Evolutionary conservation across 768 basidiomycete genomes (phyloP).

Genomic region (Russula emetica): DNA sequence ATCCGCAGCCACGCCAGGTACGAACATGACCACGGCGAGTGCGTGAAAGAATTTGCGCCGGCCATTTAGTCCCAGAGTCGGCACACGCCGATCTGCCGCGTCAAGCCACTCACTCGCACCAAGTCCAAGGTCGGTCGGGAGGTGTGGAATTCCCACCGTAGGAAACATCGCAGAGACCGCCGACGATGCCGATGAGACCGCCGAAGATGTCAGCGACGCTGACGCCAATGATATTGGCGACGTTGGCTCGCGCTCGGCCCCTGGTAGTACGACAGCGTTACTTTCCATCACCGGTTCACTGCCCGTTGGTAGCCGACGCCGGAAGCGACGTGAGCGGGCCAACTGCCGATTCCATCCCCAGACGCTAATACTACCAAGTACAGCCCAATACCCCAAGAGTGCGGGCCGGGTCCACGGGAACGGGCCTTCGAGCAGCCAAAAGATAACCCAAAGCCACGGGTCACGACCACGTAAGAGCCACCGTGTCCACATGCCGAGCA

Average conservation of each 20-base stretch:
- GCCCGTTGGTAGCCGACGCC: constrained; percentile 39
- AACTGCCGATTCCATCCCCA: constrained; percentile 94
- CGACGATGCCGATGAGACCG: constrained; percentile 18
- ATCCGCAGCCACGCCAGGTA: constrained; percentile 89
- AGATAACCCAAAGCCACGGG: constrained; percentile 83
- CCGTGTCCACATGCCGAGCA: constrained; percentile 89
- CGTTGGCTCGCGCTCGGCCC: constrained; percentile 23
- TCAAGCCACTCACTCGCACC: constrained; percentile 64
- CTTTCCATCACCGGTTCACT: constrained; percentile 4
- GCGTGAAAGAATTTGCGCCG: constrained; percentile 97
- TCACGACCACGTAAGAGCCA: constrained; percentile 78
- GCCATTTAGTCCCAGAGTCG: constrained; percentile 85
- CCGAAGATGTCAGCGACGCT: constrained; percentile 9
- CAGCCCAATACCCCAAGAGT: constrained; percentile 81
- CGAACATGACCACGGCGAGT: constrained; percentile 92
- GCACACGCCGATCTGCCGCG: constrained; percentile 85
- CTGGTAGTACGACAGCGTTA: neutral
- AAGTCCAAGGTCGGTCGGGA: constrained; percentile 41
- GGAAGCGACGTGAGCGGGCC: constrained; percentile 65
- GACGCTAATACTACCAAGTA: constrained; percentile 75
- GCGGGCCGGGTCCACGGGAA: constrained; percentile 74
- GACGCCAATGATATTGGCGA: constrained; percentile 17
- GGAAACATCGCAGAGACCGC: constrained; percentile 26
- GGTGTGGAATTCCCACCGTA: constrained; percentile 45
- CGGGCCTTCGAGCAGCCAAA: constrained; percentile 72